Percentiles rank a stretch among this genome's conserved stretches.
Evolutionary conservation across 2,329 filamentous ascomycete genomes (phyloP).

Genomic region (Biscogniauxia mediterranea): DNA sequence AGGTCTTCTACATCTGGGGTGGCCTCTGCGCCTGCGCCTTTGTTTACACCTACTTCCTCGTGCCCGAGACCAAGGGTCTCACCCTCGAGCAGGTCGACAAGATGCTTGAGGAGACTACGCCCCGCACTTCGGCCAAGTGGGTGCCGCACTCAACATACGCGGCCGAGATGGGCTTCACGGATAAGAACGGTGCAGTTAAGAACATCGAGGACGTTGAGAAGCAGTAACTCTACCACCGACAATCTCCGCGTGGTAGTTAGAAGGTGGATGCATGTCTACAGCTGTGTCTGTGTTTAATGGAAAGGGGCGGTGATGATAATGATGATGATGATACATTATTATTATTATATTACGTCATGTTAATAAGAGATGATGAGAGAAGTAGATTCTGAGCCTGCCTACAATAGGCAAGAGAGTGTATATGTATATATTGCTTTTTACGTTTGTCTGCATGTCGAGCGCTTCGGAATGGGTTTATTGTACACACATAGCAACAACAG

Average conservation of each 20-base stretch:
- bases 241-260: not conserved
- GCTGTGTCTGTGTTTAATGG: too few species aligned
- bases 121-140: slow-evolving; percentile 75
- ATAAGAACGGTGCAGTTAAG: slow-evolving; percentile 27
- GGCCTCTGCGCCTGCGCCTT: slow-evolving; percentile 59
- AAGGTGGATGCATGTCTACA: too few species aligned
- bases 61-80: slow-evolving; percentile 73
- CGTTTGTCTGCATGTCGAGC: too few species aligned
- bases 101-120: slow-evolving; percentile 85
- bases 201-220: slow-evolving; percentile 22
- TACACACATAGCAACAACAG: too few species aligned
- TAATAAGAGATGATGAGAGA: too few species aligned
- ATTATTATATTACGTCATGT: too few species aligned
- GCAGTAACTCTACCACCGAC: not conserved
- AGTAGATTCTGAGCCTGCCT: too few species aligned
- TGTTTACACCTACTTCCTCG: slow-evolving; percentile 69
- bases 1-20: slow-evolving; percentile 76
- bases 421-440: too few species aligned
- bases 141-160: slow-evolving; percentile 70
- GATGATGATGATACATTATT: too few species aligned
- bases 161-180: slow-evolving; percentile 48
- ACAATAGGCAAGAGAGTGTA: too few species aligned
- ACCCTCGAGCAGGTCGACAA: slow-evolving; percentile 78
- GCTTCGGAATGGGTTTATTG: too few species aligned
- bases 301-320: too few species aligned